Evolutionary conservation across 2,329 filamentous ascomycete genomes (phyloP), one percentile per base, ranked within the genome.

Genomic region (Scopulariopsis brevicaulis): DNA sequence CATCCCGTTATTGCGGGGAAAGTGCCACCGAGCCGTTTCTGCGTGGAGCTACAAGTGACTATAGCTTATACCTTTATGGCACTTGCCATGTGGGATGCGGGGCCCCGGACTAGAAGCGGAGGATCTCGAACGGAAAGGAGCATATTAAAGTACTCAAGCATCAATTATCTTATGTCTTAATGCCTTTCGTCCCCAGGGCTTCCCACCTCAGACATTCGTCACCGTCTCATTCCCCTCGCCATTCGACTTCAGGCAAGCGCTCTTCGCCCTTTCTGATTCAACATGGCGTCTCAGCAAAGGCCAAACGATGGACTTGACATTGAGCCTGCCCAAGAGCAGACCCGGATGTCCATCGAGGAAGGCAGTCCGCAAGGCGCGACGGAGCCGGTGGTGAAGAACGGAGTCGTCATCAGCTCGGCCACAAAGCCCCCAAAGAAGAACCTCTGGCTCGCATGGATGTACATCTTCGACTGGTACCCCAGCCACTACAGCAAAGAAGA

Each of bases 381-480:
- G 3, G 50, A 24, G 20, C 54, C 25, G 6, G 57, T 53, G 5
- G 57, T 63, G 18, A 62, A 62, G 54, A 61, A 64, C 14, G 64
- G 61, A 1, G 59, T 65, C 15, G 62, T 65, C 4, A 64, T 67
- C 5, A 67, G 65, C 56, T 66, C 65, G 0, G 61, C 65, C 4
- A 63, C 61, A 1, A 61, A 62, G 46, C 46, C 46, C 20, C 46
- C 46, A 14, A 22, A 20, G 8, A 50, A 50, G n/a, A 50, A 22
- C 7, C 46, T 50, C 25, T 64, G 63, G 60, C 37, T 66, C 4
- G 63, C 66, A 5, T 67, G 64, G 66, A 22, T 66, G n/a, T 66
- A 67, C 50, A 59, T 65, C 11, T 67, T 67, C 46, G 61, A 69
- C 53, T 70, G 67, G 68, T 70, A 69, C 51, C 68, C 68, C 0